These are phyloP conservation scores for Trichoderma gamsii DNA, from an alignment of 495 filamentous ascomycete genomes.

Conservation along the genomic window DNA sequence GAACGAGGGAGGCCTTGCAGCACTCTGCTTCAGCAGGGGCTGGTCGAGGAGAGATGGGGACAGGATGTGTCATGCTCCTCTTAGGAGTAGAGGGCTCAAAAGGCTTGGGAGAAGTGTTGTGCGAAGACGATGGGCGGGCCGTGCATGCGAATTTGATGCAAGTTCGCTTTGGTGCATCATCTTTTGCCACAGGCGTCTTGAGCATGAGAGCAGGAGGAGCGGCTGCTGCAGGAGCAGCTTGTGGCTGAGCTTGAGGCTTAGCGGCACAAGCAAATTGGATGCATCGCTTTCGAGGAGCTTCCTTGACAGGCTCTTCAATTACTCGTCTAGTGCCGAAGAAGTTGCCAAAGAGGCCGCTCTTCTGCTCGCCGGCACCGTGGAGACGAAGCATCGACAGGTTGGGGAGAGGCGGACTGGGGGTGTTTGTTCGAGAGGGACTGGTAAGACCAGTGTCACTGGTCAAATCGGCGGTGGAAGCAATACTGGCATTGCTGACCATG, in stretches of 20 bases:
- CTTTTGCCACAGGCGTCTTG: constrained; percentile 19
- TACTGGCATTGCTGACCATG: constrained; percentile 69
- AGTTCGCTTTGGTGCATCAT: constrained; percentile 36
- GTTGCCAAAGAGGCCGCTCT: neutral
- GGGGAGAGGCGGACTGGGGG: constrained; percentile 77
- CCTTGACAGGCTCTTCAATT: constrained; percentile 27
- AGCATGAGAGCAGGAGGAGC: constrained; percentile 21
- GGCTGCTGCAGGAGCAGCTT: constrained; percentile 14
- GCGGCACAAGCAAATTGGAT: constrained; percentile 84
- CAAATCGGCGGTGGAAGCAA: constrained; percentile 74
- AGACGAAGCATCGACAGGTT: constrained; percentile 24
- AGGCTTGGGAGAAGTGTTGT: constrained; percentile 20
- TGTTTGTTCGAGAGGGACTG: constrained; percentile 81
- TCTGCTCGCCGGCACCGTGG: neutral
- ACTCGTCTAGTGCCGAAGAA: neutral
- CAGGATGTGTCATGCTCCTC: constrained; percentile 29
- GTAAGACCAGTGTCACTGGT: constrained; percentile 89
- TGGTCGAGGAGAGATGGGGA: constrained; percentile 34
- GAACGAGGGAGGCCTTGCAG: neutral
- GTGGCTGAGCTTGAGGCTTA: constrained; percentile 33
- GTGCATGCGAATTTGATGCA: constrained; percentile 49
- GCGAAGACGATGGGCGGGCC: constrained; percentile 15
- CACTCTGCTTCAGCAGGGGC: constrained; percentile 17
- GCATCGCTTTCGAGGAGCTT: constrained; percentile 56
- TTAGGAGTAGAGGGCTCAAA: constrained; percentile 42